Evolutionary conservation across 2,329 filamentous ascomycete species (phyloP), one percentile per base, ranked within the genome.

Genomic region (Aspergillus nomiae): DNA sequence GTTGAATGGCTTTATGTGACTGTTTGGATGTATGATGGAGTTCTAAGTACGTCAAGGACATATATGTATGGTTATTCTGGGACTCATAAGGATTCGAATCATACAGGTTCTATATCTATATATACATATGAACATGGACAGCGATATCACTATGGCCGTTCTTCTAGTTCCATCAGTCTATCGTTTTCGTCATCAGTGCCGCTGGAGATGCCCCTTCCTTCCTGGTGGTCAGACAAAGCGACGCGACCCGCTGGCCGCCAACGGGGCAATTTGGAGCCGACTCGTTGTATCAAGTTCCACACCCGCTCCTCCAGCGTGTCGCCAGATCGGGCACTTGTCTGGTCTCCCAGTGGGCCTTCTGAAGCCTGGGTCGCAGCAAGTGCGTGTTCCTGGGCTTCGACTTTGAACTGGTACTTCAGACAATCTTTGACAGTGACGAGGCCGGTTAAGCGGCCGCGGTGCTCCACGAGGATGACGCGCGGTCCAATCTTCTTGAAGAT

Each of bases 401-500:
- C 92, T 81, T 95, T 96, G 86, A 98, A 97, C 77, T 99, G 94
- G 73, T 96, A 98, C 76, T 95, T 96, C 61, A 99, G 82, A 70
- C 95, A 98, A 76, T 99, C 95, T 77, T 99, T 99, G 65, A 97
- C 91, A 0, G 95, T 99, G 0, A 99, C 92, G 0, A 99, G 84
- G 0, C 95, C 95, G 0, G 86, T 87, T 2, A 99, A 84, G 56
- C 87, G 87, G 16, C 95, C 95, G 63, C 92, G 90, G 74, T 97
- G 90, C 77, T 99, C 95, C 45, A 97, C 90, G 4, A 99, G 84
- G 56, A 99, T 94, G 7, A 97, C 93, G 1, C 95, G 87, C 0
- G 94, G 95, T 0, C 95, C 95, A 76, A 99, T 96, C 81, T 98
- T 99, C 77, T 94, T 94, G 83, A 99, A 99, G 12, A 99, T 84